These are phyloP conservation scores for Didymella pinodella DNA, from an alignment of 2,329 filamentous ascomycete species.

Conservation along the genomic window DNA sequence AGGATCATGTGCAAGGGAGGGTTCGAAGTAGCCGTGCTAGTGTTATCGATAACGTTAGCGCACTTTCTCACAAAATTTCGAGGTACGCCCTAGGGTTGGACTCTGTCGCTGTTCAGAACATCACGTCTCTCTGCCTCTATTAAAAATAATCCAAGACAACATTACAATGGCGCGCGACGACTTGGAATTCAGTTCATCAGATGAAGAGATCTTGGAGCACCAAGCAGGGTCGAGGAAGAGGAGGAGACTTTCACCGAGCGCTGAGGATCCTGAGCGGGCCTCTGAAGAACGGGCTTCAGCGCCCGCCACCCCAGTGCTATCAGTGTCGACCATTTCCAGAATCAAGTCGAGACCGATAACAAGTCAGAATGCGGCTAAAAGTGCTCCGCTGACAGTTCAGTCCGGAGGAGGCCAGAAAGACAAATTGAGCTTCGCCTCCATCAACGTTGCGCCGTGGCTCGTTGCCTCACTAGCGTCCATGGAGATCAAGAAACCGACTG, in stretches of 20 bases:
- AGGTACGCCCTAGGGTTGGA: constrained; percentile 7
- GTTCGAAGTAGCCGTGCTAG: neutral
- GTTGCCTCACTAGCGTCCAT: constrained; percentile 77
- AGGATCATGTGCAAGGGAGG: neutral
- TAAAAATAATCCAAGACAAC: neutral
- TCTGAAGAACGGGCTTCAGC: constrained; percentile 8
- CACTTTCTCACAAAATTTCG: constrained; percentile 40
- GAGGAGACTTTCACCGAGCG: constrained; percentile 44
- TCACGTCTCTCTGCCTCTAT: neutral
- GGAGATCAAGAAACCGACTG: constrained; percentile 87
- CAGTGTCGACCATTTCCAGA: constrained; percentile 42
- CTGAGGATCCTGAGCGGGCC: constrained; percentile 28
- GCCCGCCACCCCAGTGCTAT: constrained; percentile 12
- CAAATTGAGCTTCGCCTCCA: constrained; percentile 72
- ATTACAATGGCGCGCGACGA: constrained; percentile 26
- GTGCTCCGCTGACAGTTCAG: constrained; percentile 6
- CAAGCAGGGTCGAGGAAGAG: constrained; percentile 48
- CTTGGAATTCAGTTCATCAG: constrained; percentile 32
- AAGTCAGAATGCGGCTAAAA: constrained; percentile 1
- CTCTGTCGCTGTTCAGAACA: constrained; percentile 8
- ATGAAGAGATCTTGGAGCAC: constrained; percentile 40
- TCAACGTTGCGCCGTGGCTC: constrained; percentile 85
- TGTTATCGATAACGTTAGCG: constrained; percentile 42
- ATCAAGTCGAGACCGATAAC: constrained; percentile 44
- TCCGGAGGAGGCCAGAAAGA: constrained; percentile 25